Conservation (phyloP, 192 early-diverging fungal genomes). For the Coemansia nantahalensis region DNA sequence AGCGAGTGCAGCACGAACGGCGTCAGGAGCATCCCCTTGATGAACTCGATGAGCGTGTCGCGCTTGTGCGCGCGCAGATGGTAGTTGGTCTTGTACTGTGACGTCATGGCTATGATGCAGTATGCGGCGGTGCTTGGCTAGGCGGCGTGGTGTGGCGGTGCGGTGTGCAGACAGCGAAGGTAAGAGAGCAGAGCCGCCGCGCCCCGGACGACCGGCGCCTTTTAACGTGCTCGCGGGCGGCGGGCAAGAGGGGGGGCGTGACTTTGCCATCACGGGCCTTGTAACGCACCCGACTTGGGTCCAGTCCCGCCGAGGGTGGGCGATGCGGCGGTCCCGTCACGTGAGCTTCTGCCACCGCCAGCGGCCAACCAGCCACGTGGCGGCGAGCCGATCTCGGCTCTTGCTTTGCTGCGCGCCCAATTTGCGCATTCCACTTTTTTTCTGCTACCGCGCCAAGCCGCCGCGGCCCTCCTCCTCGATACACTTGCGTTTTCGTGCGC, state of each 20-base stretch:
- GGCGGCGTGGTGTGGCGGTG: background rate
- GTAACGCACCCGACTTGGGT: too few relatives aligned
- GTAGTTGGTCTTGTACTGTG: conserved; percentile 54
- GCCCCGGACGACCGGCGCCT: background rate
- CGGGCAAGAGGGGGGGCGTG: background rate
- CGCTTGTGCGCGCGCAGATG: conserved; percentile 78
- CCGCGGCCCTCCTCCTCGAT: too few relatives aligned
- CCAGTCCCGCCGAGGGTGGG: background rate
- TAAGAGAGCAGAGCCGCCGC: background rate
- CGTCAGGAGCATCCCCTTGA: conserved; percentile 82
- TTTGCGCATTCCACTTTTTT: too few relatives aligned
- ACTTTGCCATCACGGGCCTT: too few relatives aligned
- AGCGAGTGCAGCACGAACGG: conserved; percentile 83
- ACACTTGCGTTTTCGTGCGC: too few relatives aligned
- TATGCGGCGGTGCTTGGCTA: too few relatives aligned
- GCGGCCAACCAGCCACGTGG: too few relatives aligned
- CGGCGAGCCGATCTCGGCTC: too few relatives aligned
- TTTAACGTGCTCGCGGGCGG: too few relatives aligned
- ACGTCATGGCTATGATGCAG: too few relatives aligned
- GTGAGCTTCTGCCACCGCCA: background rate
- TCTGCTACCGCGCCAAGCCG: too few relatives aligned
- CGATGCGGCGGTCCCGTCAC: background rate
- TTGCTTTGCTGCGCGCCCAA: too few relatives aligned
- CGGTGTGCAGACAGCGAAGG: background rate
- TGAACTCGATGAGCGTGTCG: conserved; percentile 88